Evolutionary conservation across 257 asterid genomes (phyloP), one percentile per base, ranked within the genome.

Genomic region (Solanum bulbocastanum): DNA sequence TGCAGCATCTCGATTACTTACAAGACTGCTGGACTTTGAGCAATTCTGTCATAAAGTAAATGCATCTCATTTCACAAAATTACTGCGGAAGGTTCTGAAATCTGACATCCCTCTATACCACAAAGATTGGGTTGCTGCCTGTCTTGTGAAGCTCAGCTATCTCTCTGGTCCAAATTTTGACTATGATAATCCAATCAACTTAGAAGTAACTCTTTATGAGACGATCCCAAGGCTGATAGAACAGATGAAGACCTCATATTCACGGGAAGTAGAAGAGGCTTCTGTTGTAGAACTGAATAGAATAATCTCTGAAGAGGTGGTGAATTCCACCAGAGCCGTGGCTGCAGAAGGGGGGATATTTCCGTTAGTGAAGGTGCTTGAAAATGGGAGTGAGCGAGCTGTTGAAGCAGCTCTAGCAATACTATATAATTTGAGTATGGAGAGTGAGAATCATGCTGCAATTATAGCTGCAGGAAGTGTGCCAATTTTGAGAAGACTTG

Each of bases 61-160:
- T 79, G 56, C 88, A 22, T 75, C 69, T 16, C 85, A 84, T 35
- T 91, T 95, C 66, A 92, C 93, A n/a, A 79, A 91, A 58, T 71
- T 94, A 87, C 97, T 96, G 10, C 95, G 95, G 1, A 39, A 91
- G 9, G 89, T 91, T 88, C 96, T 96, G 9, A 90, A 68, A 23
- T 95, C 98, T 0, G 62, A 87, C 87, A 90, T 95, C 72, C 95
- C 96, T 69, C 95, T 96, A 16, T 90, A 87, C 39, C 39, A 91
- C 94, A 96, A 95, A 86, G 95, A 95, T 9, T 93, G 95, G 94
- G 94, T 96, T 15, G 99, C 98, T 66, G 96, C 99, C 86, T 95
- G 93, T 90, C 95, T 95, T 12, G 92, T 95, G 25, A 96, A 94
- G 88, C 96, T 96, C 75, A 83, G 90, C 91, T 89, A 93, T 42